Base-by-base conservation (phyloP, 169 alveolate species). In the Babesia gibsoni region DNA sequence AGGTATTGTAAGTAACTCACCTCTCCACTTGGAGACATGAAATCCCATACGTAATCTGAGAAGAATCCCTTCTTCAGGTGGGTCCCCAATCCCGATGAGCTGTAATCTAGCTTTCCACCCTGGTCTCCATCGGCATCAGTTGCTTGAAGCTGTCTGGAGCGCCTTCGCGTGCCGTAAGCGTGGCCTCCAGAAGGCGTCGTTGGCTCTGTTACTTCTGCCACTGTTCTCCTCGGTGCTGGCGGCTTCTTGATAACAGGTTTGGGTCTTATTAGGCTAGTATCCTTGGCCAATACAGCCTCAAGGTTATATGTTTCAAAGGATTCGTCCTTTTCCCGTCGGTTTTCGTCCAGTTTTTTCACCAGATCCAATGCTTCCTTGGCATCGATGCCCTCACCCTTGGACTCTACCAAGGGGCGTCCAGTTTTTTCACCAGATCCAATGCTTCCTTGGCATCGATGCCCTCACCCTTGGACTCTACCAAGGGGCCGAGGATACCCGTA, bases 21-120 rank as follows among this genome's bases (percentile, higher is more conserved):
- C 80, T 77, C 73, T 12, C 52, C 56, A 0, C 59, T 73, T 12
- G 72, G 52, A 10, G 36, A 61, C 35, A 43, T 35, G 67, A 77
- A 77, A 20, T 77, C 86, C 86, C 86, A 77, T 14, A 77, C 81
- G 58, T 77, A 77, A 58, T 77, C 86, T 9, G 86, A 77, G 64
- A 67, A 77, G 65, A 77, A 52, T 22, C 86, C 86, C 50, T 59
- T 77, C 45, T 54, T 77, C 46, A 77, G 74, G 50, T 77, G 86
- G 39, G 54, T 48, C 27, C 86, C 86, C 48, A 77, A 50, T 30
- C 77, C 82, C 14, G 81, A 5, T 0, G 72, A 45, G 58, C 59
- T 61, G 49, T 61, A 61, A 20, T 61, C 72, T 20, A 61, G 67
- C 30, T 58, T 57, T 23, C 39, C 73, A 20, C 53, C 73, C 25